Evolutionary conservation across 2,329 filamentous ascomycete species (phyloP), one percentile per base, ranked within the genome.

Genomic region (Neophaeococcomyces aloes): DNA sequence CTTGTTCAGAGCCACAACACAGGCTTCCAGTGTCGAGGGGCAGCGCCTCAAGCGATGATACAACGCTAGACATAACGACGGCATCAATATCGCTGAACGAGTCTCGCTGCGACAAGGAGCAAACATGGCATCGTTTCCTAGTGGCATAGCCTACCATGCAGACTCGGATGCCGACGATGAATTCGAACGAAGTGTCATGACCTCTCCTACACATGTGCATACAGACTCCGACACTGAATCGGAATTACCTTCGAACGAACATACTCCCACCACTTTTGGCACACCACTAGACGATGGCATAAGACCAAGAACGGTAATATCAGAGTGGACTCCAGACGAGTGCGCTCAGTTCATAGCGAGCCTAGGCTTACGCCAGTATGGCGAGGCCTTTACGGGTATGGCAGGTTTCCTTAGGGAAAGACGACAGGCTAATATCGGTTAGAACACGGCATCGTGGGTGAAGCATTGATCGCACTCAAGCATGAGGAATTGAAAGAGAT

Each of bases 401-500:
- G 15, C 2, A 3, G 2, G 23, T 13, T 5, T 6, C 69, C 57
- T 80, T 72, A 15, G 23, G 4, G 21, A 17, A 7, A 11, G 25
- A 18, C 14, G 6, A 13, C 2, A 21, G 36, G 19, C 46, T 56
- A 43, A 50, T 39, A 37, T 6, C 23, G 41, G 31, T 7, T 61
- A 91, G 91, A 95, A 58, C 94, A 98, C 60, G 87, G 86, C 51
- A 93, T 98, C 55, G 82, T 88, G 29, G 91, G 91, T 52, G 87
- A 96, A 61, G 89, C 86, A 41, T 70, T 98, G 50, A 78, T 94
- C 45, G 86, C 86, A 31, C 69, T 98, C 51, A 82, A 84, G 51
- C 91, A 96, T 61, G 85, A 94, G 45, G 89, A 96, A 61, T 70
- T 98, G 56, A 94, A 93, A 65, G 86, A 93, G 60, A 89, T 96